A percentile compares a stretch with the other conserved stretches of the same genome.
These are phyloP conservation scores for Eurotiales sp. DNA, from an alignment of 2,329 filamentous ascomycete species.

Conservation along the genomic window DNA sequence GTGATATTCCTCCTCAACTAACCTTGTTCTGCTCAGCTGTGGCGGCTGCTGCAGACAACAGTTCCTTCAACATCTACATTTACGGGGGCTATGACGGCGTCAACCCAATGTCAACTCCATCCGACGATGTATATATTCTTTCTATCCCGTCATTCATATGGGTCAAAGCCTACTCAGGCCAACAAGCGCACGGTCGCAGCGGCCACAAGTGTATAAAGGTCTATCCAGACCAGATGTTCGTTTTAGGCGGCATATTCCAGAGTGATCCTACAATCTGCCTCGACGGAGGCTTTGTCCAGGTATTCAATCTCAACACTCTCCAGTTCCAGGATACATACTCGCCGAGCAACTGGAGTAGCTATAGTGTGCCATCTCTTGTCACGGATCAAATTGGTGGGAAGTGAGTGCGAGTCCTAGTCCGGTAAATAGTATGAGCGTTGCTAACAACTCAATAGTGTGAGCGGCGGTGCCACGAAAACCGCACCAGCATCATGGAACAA, in stretches of 20 bases:
- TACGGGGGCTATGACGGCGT: conserved; percentile 32
- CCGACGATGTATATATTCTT: conserved; percentile 32
- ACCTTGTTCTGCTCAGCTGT: conserved; percentile 41
- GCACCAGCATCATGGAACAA: conserved; percentile 45
- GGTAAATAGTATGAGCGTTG: not conserved
- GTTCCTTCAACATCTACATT: conserved; percentile 34
- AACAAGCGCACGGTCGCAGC: conserved; percentile 21
- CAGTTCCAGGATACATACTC: conserved; percentile 30
- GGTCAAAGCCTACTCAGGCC: conserved; percentile 25
- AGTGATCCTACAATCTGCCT: conserved; percentile 42
- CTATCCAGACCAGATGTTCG: conserved; percentile 49
- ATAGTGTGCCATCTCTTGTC: conserved; percentile 28
- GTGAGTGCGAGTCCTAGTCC: conserved; percentile 21
- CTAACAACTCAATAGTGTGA: conserved; percentile 21
- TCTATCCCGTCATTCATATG: conserved; percentile 34
- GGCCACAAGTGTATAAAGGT: conserved; percentile 32
- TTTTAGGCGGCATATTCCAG: conserved; percentile 31
- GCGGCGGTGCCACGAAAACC: conserved; percentile 29
- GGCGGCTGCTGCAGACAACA: conserved; percentile 34
- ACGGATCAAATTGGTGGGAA: conserved; percentile 32
- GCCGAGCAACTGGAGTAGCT: conserved; percentile 28
- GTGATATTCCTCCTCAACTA: conserved; percentile 32
- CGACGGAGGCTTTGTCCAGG: conserved; percentile 51
- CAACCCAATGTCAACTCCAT: conserved; percentile 19
- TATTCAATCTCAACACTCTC: conserved; percentile 34